Percentiles rank a stretch among this genome's conserved stretches.
Conservation (phyloP, 306 rosid genomes). For the Lotus japonicus region DNA sequence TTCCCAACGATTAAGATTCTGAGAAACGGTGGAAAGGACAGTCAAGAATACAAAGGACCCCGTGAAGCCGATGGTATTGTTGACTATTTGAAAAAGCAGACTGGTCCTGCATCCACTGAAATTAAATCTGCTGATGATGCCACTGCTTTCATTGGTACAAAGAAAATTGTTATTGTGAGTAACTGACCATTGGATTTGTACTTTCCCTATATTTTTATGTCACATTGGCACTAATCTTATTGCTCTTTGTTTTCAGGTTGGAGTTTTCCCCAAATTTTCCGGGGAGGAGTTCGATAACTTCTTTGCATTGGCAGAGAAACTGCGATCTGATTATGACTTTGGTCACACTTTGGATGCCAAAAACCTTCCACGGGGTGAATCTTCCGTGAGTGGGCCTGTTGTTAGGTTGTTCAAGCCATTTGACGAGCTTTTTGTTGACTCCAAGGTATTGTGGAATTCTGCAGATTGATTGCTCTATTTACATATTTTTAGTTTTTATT, state of each 20-base stretch:
- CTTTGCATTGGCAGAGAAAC: slow-evolving; percentile 56
- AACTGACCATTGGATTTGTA: not conserved
- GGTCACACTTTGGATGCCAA: slow-evolving; percentile 82
- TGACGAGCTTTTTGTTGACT: slow-evolving; percentile 80
- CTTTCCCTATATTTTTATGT: not conserved
- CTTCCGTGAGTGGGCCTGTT: slow-evolving; percentile 64
- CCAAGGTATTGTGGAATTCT: slow-evolving; percentile 42
- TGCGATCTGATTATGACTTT: slow-evolving; percentile 79
- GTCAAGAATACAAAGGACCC: slow-evolving; percentile 89
- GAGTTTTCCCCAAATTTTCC: slow-evolving; percentile 67
- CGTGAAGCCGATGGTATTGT: slow-evolving; percentile 88
- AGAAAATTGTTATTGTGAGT: slow-evolving; percentile 69
- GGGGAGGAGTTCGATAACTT: slow-evolving; percentile 77
- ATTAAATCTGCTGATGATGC: slow-evolving; percentile 67
- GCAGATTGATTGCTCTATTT: not conserved
- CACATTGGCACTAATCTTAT: not conserved
- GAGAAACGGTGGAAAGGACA: slow-evolving; percentile 69
- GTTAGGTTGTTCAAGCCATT: slow-evolving; percentile 90
- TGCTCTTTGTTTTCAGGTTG: slow-evolving; percentile 49
- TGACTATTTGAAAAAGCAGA: slow-evolving; percentile 70
- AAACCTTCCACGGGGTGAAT: slow-evolving; percentile 84
- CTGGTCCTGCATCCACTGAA: slow-evolving; percentile 80
- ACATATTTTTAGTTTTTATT: not conserved
- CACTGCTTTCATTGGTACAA: slow-evolving; percentile 41
- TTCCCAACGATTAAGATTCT: slow-evolving; percentile 86